Base-by-base conservation (phyloP, 768 basidiomycete genomes). In the Lentinula edodes region DNA sequence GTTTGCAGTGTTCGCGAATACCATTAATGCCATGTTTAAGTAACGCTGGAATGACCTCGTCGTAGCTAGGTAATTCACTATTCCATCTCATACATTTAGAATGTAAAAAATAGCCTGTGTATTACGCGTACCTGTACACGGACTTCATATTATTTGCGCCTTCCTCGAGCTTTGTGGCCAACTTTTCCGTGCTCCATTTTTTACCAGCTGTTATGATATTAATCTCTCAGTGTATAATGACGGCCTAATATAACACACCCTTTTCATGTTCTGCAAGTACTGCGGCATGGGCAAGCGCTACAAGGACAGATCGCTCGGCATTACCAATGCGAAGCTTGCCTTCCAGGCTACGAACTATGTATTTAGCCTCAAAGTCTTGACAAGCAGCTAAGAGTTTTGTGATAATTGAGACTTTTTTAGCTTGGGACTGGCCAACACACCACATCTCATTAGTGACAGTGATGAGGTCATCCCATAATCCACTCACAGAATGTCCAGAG, bases 241-340 rank as follows among this genome's bases (percentile, higher is more conserved):
- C 36, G 32, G 38, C 38, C 39, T 36, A 20, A 15, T 28, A 28
- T 2, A 43, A 20, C 15, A 12, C 62, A 86, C 86, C 75, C 68
- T 73, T 73, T 65, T 90, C 91, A 64, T 85, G 81, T 71, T 93
- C 90, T 20, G 89, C 90, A 35, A 96, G 78, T 32, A 95, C 91
- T 32, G 84, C 83, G 12, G 96, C 96, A 69, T 94, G 93, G 0
- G 96, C 92, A 42, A 99, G 78, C n/a, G 95, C 90, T 39, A 96
- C 90, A 50, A 98, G 78, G n/a, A 97, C 89, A 0, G 95, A 95
- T 59, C 93, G 88, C 71, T 98, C 97, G 6, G 97, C 97, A 70
- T 98, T 90, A 45, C 97, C 93, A 70, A 99, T 98, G 13, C 97
- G 85, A 41, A 99, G 83, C 73, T 99, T 99, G 62, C 97, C 97